Base-by-base conservation (phyloP, 257 asterid genomes). In the Solanum virginianum region DNA sequence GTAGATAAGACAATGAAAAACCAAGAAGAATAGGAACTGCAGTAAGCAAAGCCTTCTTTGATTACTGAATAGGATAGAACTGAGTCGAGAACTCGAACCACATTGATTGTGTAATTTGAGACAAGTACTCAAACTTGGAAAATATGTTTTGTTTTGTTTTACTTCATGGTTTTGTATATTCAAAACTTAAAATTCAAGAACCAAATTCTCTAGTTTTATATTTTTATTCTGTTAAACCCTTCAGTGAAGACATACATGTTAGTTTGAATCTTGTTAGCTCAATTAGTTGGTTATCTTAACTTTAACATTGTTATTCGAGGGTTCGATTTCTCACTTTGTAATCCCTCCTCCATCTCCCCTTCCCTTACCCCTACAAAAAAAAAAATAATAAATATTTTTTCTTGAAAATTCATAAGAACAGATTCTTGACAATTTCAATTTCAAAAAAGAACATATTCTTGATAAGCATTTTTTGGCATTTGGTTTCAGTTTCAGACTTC, bases 1-100 rank as follows among this genome's bases (percentile, higher is more conserved):
- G 97, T 91, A 83, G 97, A 92, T 88, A 91, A 92, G 85, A 89
- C 92, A 49, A 86, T 85, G 92, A 91, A 86, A 88, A 90, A 82
- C 85, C 93, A 87, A 83, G 94, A 91, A 68, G 85, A 87, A 82
- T 85, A 83, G 86, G 80, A 55, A 36, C 63, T 16, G 49, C 83
- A 79, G 65, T 79, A 53, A 29, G 18, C 66, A 79, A 53, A 79
- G 17, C 26, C 26, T 17, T 79, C 15, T 69, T 68, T 51, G 32
- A 39, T 20, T 84, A 82, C 68, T 74, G 72, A 87, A 72, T 63
- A 80, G 84, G 83, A 82, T 80, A 80, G 90, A 39, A 86, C 71
- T 56, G 74, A 54, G 80, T 39, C 10, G 22, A 16, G 32, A 88
- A 53, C 84, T 88, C 81, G 77, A 49, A 77, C 26, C 62, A 77